phyloP scores from a whole-genome alignment of 495 filamentous ascomycete species.

The Glutinoglossum americanum region DNA sequence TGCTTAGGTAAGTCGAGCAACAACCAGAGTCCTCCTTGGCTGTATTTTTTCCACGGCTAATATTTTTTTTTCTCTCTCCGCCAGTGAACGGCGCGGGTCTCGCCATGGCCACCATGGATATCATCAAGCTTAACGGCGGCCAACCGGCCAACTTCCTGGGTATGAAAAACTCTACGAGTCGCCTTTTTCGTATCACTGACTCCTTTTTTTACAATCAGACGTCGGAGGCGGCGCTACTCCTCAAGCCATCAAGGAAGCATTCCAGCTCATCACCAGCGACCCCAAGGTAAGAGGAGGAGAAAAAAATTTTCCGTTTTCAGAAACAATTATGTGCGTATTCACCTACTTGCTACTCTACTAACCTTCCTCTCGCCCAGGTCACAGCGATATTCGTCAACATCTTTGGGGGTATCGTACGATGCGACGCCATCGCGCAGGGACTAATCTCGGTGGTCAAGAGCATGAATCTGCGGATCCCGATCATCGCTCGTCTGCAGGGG shows the following conservation, averaged over 20 bases:
- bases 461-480: constrained; percentile 88
- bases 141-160: constrained; percentile 84
- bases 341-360: background rate
- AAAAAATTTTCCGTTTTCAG: too few species aligned
- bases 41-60: background rate
- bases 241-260: constrained; percentile 88
- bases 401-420: constrained; percentile 95
- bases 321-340: background rate
- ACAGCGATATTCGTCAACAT: constrained; percentile 99
- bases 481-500: constrained; percentile 88
- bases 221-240: constrained; percentile 95
- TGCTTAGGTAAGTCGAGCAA: constrained; percentile 37
- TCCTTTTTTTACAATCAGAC: constrained; percentile 22
- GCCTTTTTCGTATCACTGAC: background rate
- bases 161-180: background rate
- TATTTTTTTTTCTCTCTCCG: background rate
- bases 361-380: constrained; percentile 22
- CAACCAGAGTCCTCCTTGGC: background rate
- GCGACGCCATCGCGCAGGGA: constrained; percentile 92
- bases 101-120: constrained; percentile 99
- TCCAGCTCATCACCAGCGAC: constrained; percentile 95
- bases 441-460: constrained; percentile 81
- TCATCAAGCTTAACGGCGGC: constrained; percentile 98
- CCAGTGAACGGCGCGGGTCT: constrained; percentile 90
- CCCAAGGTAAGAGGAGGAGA: constrained; percentile 47